Base-by-base conservation (phyloP, 2,329 filamentous ascomycete species). In the Cryphonectria carpinicola region DNA sequence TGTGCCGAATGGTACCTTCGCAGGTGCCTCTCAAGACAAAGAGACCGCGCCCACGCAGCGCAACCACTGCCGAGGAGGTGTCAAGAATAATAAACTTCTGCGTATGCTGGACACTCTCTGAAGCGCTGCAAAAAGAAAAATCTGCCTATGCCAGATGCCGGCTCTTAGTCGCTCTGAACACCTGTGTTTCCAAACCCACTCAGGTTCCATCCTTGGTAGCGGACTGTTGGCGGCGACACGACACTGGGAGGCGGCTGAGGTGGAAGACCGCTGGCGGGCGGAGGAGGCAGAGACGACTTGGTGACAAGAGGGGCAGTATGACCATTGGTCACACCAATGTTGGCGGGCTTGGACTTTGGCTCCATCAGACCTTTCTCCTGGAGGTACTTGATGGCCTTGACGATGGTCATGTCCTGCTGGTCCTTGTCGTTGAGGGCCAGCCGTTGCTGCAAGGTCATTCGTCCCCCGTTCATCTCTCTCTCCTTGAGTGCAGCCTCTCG, bases 351-450 rank as follows among this genome's bases (percentile, higher is more conserved):
- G 65, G 77, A 78, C 68, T 80, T 77, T n/a, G 74, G 74, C 67
- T 81, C 78, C 78, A 88, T 82, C 65, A 87, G 78, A n/a, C 87
- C 87, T 77, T 85, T 88, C 61, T 89, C 83, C 74, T 88, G 87
- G 72, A 91, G 84, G 75, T 90, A 90, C 75, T 90, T 87, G 73
- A 92, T 89, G 7, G 88, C 89, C 78, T 89, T 87, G 67, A 92
- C 84, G 72, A 91, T 87, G 11, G 88, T 87, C 74, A 91, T 82
- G 76, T 92, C 89, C 76, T 91, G 88, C 77, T 91, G 88, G 72
- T 90, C 88, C 76, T 90, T 90, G 77, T 91, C 89, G 82, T 91
- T 91, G 67, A 91, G 82, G 71, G 88, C 85, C 68, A 92, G 80
- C 58, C 89, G 88, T 78, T 92, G 89, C 79, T 89, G 87, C 68